Base-by-base conservation (phyloP, 352 stramenopile genomes). In the Peronospora destructor region DNA sequence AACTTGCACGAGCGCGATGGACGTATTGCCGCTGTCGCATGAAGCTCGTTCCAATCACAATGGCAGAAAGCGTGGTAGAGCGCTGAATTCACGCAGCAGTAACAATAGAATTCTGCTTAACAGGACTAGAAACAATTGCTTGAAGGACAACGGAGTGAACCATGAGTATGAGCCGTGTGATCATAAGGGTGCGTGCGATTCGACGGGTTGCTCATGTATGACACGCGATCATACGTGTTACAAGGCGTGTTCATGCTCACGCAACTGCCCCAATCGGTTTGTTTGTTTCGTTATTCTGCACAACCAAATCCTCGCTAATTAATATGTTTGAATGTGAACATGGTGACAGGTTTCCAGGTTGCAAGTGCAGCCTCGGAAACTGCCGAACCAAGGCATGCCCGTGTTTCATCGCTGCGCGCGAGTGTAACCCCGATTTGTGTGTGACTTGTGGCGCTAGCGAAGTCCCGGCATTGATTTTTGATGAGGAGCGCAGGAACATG, bases 81-180 rank as follows among this genome's bases (percentile, higher is more conserved):
- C 39, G n/a, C 25, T 32, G 39, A 55, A 49, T 19, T 56, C 57
- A 1, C 59, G 56, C 3, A 85, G 64, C 38, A 79, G 69, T 34
- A 89, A 74, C 49, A 86, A 84, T 48, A 62, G 70, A 14, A 76
- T 83, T 36, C 50, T 77, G 21, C 60, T 85, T 4, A 84, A 86
- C 53, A 73, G 73, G 29, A 84, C 65, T 6, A 65, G 72, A 33
- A 78, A 87, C 54, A 74, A 88, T 25, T 68, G 68, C 0, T 52
- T 84, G 41, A 80, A 87, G 32, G 72, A 86, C 35, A 85, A 71
- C 3, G 55, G 61, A 12, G 54, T 55, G 3, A 84, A 87, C 44
- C 73, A 87, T 53, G 76, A 89, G 45, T 91, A 86, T 39, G 76
- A 88, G 39, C 80, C 80, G 35, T 91, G 80, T 52, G 81, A 85